Base-by-base conservation (phyloP, 2,329 filamentous ascomycete genomes). In the Cercospora sp. region DNA sequence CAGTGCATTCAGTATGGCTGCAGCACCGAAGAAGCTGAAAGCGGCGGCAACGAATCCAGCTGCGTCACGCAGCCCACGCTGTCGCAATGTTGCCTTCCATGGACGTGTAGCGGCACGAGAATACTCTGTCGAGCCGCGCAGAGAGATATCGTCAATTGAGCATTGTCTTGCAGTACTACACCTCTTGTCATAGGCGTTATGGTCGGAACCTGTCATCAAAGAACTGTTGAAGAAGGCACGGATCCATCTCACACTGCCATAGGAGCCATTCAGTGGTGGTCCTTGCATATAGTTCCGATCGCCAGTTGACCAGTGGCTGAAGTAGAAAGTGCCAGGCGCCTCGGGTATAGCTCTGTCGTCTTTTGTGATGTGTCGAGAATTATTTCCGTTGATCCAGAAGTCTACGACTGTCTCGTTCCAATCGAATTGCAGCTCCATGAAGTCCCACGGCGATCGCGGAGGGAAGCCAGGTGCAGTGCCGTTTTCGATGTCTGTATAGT, bases 171-270 rank as follows among this genome's bases (percentile, higher is more conserved):
- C 69, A 58, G 51, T 30, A 16, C 51, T 59, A 63, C 68, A 72
- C 63, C 64, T 61, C 62, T 69, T 57, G 53, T 71, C 62, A 53
- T 66, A 71, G 3, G 43, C 64, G 37, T 32, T 55, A 30, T 74
- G 58, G 12, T 75, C 69, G 9, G 69, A 65, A 9, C 73, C 64
- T 8, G 76, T 81, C 74, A 78, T 81, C 7, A 78, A 70, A 1
- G 83, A 83, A 0, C 82, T 82, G 70, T 85, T 85, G 78, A 85
- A 85, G 72, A 85, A 85, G 30, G 82, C 75, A n/a, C 83, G 79
- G 9, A 81, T 78, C 81, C 82, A 85, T 7, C 77, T 81, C 34
- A 85, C 72, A 26, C 81, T 80, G 5, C 83, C 83, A 21, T 76
- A 72, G 2, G 81, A 79, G n/a, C 72, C 74, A 21, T 76, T 77